These are phyloP conservation scores for Inga laurina DNA, from an alignment of 306 rosid species.

Conservation along the genomic window DNA sequence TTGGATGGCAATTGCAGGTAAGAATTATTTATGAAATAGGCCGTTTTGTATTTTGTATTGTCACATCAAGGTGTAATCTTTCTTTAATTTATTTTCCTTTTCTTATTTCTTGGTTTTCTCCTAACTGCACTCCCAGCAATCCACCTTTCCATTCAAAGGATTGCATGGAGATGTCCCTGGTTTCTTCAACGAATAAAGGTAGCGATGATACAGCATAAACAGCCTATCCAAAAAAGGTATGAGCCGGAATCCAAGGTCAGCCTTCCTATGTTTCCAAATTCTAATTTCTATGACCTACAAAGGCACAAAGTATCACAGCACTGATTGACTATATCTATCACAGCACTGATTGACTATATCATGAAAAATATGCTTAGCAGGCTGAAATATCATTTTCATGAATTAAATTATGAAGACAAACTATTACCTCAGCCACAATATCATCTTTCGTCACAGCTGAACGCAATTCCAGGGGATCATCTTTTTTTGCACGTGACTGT, in stretches of 20 bases:
- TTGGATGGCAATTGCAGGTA: neutral
- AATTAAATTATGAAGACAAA: conserved; percentile 21
- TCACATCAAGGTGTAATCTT: neutral
- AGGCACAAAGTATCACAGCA: neutral
- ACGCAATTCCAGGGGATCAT: conserved; percentile 77
- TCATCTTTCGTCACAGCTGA: conserved; percentile 60
- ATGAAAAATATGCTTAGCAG: neutral
- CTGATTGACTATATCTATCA: neutral
- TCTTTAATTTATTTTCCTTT: neutral
- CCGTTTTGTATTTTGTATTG: neutral
- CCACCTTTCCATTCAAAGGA: neutral
- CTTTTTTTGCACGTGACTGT: conserved; percentile 60
- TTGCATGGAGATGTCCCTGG: neutral
- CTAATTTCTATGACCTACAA: neutral
- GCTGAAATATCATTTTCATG: neutral
- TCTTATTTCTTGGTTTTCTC: neutral
- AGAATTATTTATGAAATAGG: neutral
- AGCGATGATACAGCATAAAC: neutral
- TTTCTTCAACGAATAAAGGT: neutral
- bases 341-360: neutral
- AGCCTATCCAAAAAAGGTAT: neutral
- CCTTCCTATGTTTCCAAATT: neutral
- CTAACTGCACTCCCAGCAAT: neutral
- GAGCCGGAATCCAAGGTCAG: neutral
- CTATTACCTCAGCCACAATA: conserved; percentile 75